phyloP scores from a whole-genome alignment of 441 rosid genomes.

The Erysimum pusillum region DNA sequence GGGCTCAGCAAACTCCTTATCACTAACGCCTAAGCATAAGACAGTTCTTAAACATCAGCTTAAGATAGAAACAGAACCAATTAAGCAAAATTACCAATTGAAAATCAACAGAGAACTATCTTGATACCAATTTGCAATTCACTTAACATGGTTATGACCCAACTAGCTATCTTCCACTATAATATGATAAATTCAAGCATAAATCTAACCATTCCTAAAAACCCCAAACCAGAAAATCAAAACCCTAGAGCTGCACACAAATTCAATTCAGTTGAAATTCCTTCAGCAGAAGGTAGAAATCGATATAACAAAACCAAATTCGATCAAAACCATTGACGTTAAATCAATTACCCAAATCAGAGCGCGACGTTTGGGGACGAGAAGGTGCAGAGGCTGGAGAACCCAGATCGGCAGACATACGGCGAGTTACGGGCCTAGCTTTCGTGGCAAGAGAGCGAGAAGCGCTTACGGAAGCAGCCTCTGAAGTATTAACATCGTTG shows the following conservation, averaged over 20 bases:
- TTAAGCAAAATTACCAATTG: neutral
- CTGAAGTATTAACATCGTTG: conserved; percentile 24
- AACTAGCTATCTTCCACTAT: neutral
- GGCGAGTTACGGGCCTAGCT: conserved; percentile 27
- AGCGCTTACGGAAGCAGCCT: neutral
- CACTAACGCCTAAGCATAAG: conserved; percentile 42
- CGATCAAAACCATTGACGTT: conserved; percentile 10
- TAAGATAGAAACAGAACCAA: conserved; percentile 8
- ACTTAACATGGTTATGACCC: neutral
- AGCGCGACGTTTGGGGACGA: conserved; percentile 26
- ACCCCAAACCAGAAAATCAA: neutral
- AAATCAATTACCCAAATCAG: conserved; percentile 21
- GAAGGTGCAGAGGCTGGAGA: conserved; percentile 43
- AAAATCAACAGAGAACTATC: conserved; percentile 4
- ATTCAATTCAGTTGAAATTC: conserved; percentile 24
- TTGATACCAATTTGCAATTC: neutral
- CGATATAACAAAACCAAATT: conserved; percentile 12
- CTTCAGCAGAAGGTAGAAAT: neutral
- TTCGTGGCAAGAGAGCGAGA: neutral
- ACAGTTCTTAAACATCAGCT: conserved; percentile 28
- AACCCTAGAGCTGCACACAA: conserved; percentile 43
- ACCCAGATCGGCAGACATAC: conserved; percentile 43
- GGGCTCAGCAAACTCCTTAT: conserved; percentile 44
- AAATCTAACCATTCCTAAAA: conserved; percentile 4
- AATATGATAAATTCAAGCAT: conserved; percentile 6